A percentile compares a stretch with the other conserved stretches of the same genome.
These are phyloP conservation scores for Agastache rugosa DNA, from an alignment of 257 asterid genomes.

Conservation along the genomic window DNA sequence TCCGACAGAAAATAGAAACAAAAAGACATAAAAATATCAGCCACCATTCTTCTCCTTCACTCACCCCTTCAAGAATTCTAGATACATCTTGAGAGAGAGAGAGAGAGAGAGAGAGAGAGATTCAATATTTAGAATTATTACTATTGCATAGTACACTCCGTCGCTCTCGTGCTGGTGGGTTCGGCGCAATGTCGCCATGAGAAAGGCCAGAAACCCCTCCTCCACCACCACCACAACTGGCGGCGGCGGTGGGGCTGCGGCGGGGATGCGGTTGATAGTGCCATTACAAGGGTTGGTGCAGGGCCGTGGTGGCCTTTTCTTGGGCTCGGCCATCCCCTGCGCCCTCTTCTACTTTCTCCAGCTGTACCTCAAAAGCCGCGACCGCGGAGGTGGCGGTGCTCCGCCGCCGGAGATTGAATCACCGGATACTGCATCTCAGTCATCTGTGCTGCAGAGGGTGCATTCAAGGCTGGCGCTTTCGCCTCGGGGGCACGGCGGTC, in stretches of 20 bases:
- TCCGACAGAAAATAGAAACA: neutral
- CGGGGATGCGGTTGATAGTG: conserved; percentile 80
- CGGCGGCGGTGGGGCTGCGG: conserved; percentile 45
- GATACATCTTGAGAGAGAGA: no score
- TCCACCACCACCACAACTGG: conserved; percentile 36
- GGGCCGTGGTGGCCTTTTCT: conserved; percentile 71
- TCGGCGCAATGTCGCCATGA: conserved; percentile 42
- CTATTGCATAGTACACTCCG: conserved; percentile 38
- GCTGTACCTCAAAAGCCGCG: conserved; percentile 55
- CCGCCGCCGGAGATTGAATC: conserved; percentile 41
- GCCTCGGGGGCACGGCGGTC: conserved; percentile 53
- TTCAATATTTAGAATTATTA: neutral
- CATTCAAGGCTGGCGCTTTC: conserved; percentile 56
- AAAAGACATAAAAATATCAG: conserved; percentile 23
- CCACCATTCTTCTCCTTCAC: conserved; percentile 43
- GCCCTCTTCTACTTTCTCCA: conserved; percentile 76
- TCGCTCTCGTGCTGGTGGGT: neutral
- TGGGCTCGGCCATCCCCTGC: conserved; percentile 71
- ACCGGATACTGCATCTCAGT: conserved; percentile 31
- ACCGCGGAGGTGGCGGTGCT: conserved; percentile 30
- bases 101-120: conserved; percentile 5
- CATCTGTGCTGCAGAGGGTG: conserved; percentile 54
- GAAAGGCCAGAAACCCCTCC: conserved; percentile 37
- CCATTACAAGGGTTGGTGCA: conserved; percentile 75
- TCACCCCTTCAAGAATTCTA: neutral